Percentiles rank a stretch among this genome's conserved stretches.
Evolutionary conservation across 495 filamentous ascomycete genomes (phyloP).

Genomic region (Daldinia vernicosa): DNA sequence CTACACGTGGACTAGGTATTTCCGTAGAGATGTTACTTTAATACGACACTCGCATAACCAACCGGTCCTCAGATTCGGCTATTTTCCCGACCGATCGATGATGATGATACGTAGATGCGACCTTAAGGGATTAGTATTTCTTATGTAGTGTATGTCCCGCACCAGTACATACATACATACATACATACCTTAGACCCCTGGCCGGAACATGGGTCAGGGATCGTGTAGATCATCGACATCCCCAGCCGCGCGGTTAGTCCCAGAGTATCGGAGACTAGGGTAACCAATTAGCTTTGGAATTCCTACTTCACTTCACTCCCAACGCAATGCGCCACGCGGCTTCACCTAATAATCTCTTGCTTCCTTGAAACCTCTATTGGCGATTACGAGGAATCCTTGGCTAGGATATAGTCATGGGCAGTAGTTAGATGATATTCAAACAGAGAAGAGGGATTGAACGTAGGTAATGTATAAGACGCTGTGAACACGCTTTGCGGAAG

Average conservation of each 20-base stretch:
- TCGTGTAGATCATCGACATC: conserved; percentile 3
- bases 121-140: neutral
- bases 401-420: neutral
- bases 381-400: neutral
- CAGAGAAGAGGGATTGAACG: neutral
- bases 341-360: neutral
- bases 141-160: neutral
- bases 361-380: neutral
- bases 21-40: neutral
- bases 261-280: neutral
- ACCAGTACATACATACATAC: neutral
- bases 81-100: neutral
- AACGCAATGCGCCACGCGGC: neutral
- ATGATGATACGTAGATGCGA: conserved; percentile 1
- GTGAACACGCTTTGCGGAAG: neutral
- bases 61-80: neutral
- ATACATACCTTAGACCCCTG: neutral
- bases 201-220: conserved; percentile 1
- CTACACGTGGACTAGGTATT: neutral
- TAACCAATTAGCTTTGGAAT: neutral
- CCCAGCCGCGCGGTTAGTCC: conserved; percentile 7
- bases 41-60: neutral
- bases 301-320: neutral
- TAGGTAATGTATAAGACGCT: neutral
- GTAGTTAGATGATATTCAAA: neutral